A percentile compares a stretch with the other conserved stretches of the same genome.
phyloP scores from a whole-genome alignment of 2,329 filamentous ascomycete species.

The Cryoendolithus antarcticus region DNA sequence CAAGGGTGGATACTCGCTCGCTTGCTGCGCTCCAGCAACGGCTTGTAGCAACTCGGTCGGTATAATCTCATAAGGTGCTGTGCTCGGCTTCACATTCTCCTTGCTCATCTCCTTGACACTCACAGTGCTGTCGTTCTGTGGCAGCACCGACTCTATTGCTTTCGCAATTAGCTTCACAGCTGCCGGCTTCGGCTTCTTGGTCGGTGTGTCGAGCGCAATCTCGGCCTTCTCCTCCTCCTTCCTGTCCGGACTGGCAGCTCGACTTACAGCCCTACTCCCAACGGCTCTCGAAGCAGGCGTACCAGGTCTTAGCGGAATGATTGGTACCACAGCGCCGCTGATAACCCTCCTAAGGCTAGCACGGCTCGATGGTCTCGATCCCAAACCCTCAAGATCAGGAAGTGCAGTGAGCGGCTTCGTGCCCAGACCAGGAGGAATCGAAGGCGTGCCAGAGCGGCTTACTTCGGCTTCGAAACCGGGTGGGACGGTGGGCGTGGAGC shows the following conservation, averaged over 20 bases:
- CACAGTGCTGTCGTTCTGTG: not conserved
- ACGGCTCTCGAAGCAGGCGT: slow-evolving; percentile 23
- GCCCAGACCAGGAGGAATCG: slow-evolving; percentile 33
- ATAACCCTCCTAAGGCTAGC: slow-evolving; percentile 18
- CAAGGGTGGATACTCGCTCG: no score
- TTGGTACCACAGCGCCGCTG: slow-evolving; percentile 24
- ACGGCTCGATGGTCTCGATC: slow-evolving; percentile 21
- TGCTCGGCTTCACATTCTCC: slow-evolving; percentile 10
- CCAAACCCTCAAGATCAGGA: slow-evolving; percentile 15
- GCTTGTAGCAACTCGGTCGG: no score
- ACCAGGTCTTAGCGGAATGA: slow-evolving; percentile 29
- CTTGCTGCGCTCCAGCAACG: no score
- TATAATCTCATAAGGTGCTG: no score
- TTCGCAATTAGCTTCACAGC: slow-evolving; percentile 2
- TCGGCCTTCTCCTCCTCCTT: slow-evolving; percentile 13
- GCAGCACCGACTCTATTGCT: no score
- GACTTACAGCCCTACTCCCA: slow-evolving; percentile 14
- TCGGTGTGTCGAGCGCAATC: slow-evolving; percentile 8
- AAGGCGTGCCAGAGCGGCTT: slow-evolving; percentile 31
- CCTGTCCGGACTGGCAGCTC: slow-evolving; percentile 8
- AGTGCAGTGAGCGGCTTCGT: slow-evolving; percentile 17
- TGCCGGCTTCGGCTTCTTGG: slow-evolving; percentile 7
- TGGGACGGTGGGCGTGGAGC: slow-evolving; percentile 23
- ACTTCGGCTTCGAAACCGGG: slow-evolving; percentile 22
- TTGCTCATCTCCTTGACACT: slow-evolving; percentile 2